Percentiles rank a stretch among this genome's conserved stretches.
Evolutionary conservation across 306 rosid genomes (phyloP).

Genomic region (Betula pendula): DNA sequence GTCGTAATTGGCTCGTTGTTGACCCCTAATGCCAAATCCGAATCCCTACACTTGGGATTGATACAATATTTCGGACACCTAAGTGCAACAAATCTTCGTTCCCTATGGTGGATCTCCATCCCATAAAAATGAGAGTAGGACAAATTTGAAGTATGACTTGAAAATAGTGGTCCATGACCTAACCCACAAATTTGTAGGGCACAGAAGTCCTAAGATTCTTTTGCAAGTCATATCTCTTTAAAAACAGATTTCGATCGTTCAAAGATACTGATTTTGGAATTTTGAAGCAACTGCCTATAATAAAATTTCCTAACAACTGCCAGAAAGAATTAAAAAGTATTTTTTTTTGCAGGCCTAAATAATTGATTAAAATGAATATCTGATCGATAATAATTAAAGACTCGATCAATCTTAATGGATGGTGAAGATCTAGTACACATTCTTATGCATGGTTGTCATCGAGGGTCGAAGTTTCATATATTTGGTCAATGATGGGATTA

Average conservation of each 20-base stretch:
- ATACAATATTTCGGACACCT: too few species aligned
- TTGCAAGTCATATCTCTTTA: background rate
- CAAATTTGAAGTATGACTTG: background rate
- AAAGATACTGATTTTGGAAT: conserved; percentile 51
- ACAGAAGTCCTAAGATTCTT: conserved; percentile 36
- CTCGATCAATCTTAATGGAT: background rate
- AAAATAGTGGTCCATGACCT: background rate
- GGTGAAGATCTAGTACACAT: background rate
- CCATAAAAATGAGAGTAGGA: too few species aligned
- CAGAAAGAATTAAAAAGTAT: background rate
- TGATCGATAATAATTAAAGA: background rate
- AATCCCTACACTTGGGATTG: too few species aligned
- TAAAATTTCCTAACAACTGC: conserved; percentile 29
- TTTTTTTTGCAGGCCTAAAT: conserved; percentile 3
- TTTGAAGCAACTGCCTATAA: conserved; percentile 27
- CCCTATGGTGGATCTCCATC: too few species aligned
- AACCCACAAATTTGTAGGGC: background rate
- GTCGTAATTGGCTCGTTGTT: too few species aligned
- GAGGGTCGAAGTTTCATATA: background rate
- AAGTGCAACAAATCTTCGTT: too few species aligned
- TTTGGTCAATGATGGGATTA: background rate
- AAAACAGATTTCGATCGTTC: conserved; percentile 38
- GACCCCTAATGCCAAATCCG: too few species aligned
- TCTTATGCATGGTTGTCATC: background rate
- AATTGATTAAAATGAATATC: background rate